These are phyloP conservation scores for Calonectria henricotiae DNA, from an alignment of 2,329 filamentous ascomycete genomes.

Conservation along the genomic window DNA sequence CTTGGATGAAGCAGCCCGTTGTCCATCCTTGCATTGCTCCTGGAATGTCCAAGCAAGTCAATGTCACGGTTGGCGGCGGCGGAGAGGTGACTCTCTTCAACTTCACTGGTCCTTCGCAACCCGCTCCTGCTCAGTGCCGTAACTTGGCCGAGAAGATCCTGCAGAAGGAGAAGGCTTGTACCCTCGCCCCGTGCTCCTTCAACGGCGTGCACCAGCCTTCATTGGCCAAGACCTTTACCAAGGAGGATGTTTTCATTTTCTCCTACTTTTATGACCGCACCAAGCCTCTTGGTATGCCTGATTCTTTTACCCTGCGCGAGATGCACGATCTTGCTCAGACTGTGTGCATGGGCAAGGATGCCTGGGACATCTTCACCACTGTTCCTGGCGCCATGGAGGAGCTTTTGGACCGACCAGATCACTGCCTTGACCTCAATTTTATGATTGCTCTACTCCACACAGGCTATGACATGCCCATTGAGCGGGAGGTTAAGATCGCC, in stretches of 20 bases:
- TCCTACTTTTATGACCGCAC: constrained; percentile 99
- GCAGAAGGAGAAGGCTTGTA: constrained; percentile 87
- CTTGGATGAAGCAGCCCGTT: constrained; percentile 81
- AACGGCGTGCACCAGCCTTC: constrained; percentile 96
- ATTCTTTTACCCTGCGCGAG: constrained; percentile 93
- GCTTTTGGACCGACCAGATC: constrained; percentile 86
- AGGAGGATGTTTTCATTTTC: constrained; percentile 95
- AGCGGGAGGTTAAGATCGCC: constrained; percentile 95
- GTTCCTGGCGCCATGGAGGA: constrained; percentile 86
- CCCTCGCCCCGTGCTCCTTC: constrained; percentile 95
- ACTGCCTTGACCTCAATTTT: constrained; percentile 96
- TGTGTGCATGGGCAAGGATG: constrained; percentile 84
- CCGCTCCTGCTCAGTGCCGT: constrained; percentile 89
- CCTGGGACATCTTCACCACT: constrained; percentile 86
- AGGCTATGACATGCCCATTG: constrained; percentile 97
- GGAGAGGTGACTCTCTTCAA: constrained; percentile 76
- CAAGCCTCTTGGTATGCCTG: constrained; percentile 96
- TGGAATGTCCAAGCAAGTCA: constrained; percentile 82
- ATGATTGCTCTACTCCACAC: constrained; percentile 95
- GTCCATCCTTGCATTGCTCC: constrained; percentile 90
- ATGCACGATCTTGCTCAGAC: constrained; percentile 87
- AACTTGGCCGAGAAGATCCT: constrained; percentile 92
- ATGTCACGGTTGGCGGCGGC: constrained; percentile 80
- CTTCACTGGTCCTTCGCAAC: constrained; percentile 87
- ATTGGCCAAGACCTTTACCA: constrained; percentile 90